These are phyloP conservation scores for Epichloe brachyelytri DNA, from an alignment of 2,329 filamentous ascomycete species.

Conservation along the genomic window DNA sequence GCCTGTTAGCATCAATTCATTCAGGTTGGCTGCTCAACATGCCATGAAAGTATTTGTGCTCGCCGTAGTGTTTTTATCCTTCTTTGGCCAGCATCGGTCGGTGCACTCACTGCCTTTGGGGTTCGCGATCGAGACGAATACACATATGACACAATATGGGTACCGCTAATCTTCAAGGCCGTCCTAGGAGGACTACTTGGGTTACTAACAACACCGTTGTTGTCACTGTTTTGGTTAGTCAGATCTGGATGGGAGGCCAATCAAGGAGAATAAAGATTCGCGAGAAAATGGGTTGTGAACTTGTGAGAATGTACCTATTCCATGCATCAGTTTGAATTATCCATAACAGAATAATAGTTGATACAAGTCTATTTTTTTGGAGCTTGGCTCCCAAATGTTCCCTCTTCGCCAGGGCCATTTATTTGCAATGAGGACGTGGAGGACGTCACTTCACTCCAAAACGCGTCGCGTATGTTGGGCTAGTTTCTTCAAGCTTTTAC, in stretches of 20 bases:
- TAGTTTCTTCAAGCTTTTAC: no score
- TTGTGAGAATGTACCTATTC: neutral
- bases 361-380: neutral
- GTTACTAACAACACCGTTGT: constrained; percentile 32
- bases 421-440: no score
- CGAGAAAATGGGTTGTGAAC: neutral
- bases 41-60: constrained; percentile 15
- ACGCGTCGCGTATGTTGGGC: no score
- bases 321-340: neutral
- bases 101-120: constrained; percentile 28
- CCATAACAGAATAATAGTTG: neutral
- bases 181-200: constrained; percentile 33
- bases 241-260: constrained; percentile 31
- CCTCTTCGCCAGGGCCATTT: no score
- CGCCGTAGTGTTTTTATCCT: constrained; percentile 26
- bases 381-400: neutral
- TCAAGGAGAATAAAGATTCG: neutral
- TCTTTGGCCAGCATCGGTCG: constrained; percentile 31
- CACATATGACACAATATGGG: constrained; percentile 29
- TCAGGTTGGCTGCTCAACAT: constrained; percentile 15
- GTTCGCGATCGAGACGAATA: constrained; percentile 27
- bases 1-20: neutral
- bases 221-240: constrained; percentile 37
- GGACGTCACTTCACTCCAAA: no score
- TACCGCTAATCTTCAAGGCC: constrained; percentile 36